phyloP scores from a whole-genome alignment of 2,329 filamentous ascomycete species.

The Clarireedia sp. region DNA sequence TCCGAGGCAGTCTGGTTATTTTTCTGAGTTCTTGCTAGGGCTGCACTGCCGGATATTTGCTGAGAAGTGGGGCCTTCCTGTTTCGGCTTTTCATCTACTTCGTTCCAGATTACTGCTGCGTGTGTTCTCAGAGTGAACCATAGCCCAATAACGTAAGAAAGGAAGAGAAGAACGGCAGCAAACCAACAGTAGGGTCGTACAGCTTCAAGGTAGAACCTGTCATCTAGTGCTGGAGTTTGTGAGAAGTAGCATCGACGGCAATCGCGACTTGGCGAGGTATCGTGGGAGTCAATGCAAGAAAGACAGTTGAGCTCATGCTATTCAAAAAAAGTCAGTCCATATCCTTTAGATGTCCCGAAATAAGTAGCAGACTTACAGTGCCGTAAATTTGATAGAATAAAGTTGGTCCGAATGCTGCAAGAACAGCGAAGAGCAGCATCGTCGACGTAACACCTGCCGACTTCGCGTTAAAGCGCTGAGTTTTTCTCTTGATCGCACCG shows the following conservation, averaged over 20 bases:
- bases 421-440: conserved; percentile 93
- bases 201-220: conserved; percentile 82
- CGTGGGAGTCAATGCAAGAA: conserved; percentile 45
- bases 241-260: conserved; percentile 93
- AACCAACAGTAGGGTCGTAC: conserved; percentile 92
- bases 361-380: conserved; percentile 47
- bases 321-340: conserved; percentile 30
- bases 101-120: conserved; percentile 95
- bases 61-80: conserved; percentile 39
- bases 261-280: conserved; percentile 47
- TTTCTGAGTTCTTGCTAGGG: conserved; percentile 21
- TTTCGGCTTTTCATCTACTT: conserved; percentile 68
- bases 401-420: conserved; percentile 90
- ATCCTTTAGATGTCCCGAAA: neutral
- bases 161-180: conserved; percentile 74
- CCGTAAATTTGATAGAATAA: conserved; percentile 99
- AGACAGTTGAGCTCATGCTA: conserved; percentile 87
- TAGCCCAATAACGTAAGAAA: conserved; percentile 87
- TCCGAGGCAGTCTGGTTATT: conserved; percentile 15
- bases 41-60: conserved; percentile 15
- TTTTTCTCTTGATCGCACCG: conserved; percentile 94
- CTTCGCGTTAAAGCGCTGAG: conserved; percentile 93
- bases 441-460: conserved; percentile 96
- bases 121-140: conserved; percentile 95
- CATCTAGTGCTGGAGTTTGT: conserved; percentile 73